phyloP scores from a whole-genome alignment of 257 asterid genomes.

The Plectranthus barbatus region DNA sequence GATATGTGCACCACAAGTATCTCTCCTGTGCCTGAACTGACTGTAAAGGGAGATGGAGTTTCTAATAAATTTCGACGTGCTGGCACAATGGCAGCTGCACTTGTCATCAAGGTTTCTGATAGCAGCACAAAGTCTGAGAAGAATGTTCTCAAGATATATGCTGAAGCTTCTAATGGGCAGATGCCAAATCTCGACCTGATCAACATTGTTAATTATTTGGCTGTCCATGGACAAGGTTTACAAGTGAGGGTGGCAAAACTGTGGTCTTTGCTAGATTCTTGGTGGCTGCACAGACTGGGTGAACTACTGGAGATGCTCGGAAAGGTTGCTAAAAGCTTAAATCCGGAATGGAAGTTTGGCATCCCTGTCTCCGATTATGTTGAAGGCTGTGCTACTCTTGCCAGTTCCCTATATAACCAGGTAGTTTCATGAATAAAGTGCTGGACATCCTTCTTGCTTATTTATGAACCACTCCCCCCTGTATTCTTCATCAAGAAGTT shows the following conservation, averaged over 20 bases:
- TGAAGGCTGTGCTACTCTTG: constrained; percentile 84
- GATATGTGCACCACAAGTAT: constrained; percentile 34
- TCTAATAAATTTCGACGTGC: constrained; percentile 69
- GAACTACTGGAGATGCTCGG: constrained; percentile 49
- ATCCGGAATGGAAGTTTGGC: constrained; percentile 74
- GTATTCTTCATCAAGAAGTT: no score
- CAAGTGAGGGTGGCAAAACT: constrained; percentile 68
- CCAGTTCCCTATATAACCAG: constrained; percentile 87
- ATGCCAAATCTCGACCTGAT: constrained; percentile 96
- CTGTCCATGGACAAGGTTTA: constrained; percentile 83
- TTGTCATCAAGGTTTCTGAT: constrained; percentile 77
- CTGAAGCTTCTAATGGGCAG: constrained; percentile 98
- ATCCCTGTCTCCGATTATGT: constrained; percentile 70
- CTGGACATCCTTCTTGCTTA: neutral
- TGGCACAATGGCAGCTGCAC: constrained; percentile 99
- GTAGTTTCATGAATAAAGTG: constrained; percentile 27
- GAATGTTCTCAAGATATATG: constrained; percentile 69
- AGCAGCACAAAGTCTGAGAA: constrained; percentile 42
- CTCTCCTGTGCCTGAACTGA: constrained; percentile 12
- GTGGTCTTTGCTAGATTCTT: constrained; percentile 61
- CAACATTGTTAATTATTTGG: constrained; percentile 80
- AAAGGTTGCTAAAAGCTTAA: constrained; percentile 58
- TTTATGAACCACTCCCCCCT: neutral
- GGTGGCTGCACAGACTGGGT: constrained; percentile 70
- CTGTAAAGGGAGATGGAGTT: constrained; percentile 12